Evolutionary conservation across 2,329 filamentous ascomycete genomes (phyloP).

Genomic region (Leptographium lundbergii): DNA sequence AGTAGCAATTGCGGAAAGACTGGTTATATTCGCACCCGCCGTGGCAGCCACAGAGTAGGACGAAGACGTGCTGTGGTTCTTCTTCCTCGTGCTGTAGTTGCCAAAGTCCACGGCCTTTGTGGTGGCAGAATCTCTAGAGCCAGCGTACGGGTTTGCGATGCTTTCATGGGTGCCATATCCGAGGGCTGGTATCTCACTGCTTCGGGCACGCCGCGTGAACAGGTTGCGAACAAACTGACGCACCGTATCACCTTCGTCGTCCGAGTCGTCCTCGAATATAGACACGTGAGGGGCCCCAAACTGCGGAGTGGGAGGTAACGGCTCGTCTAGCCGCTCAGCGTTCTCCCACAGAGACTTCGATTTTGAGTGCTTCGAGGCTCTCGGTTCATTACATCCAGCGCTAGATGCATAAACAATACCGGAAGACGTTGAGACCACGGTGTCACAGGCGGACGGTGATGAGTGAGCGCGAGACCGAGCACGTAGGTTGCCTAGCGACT

Average conservation of each 20-base stretch:
- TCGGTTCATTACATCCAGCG: not conserved
- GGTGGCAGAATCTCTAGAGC: not conserved
- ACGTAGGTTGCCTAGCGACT: constrained; percentile 11
- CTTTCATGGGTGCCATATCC: not conserved
- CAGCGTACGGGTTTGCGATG: not conserved
- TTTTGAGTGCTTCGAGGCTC: not conserved
- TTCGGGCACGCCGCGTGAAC: constrained; percentile 8
- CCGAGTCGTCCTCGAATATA: constrained; percentile 12
- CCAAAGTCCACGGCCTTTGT: not conserved
- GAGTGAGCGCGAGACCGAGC: constrained; percentile 6
- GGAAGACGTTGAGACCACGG: not conserved
- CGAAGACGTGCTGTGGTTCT: constrained; percentile 8
- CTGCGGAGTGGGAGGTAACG: not conserved
- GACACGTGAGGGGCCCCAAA: constrained; percentile 2
- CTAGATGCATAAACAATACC: not conserved
- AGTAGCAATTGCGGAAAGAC: not conserved
- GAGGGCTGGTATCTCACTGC: not conserved
- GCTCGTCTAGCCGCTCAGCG: not conserved
- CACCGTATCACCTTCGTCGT: constrained; percentile 10
- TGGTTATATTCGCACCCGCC: not conserved
- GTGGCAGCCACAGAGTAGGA: constrained; percentile 5
- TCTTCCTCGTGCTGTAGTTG: constrained; percentile 5
- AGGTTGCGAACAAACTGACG: constrained; percentile 11
- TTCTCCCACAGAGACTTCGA: constrained; percentile 3
- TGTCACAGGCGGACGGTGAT: not conserved